Evolutionary conservation across 1,284 basidiomycete genomes (phyloP).

Genomic region (Cryptococcus sp.): DNA sequence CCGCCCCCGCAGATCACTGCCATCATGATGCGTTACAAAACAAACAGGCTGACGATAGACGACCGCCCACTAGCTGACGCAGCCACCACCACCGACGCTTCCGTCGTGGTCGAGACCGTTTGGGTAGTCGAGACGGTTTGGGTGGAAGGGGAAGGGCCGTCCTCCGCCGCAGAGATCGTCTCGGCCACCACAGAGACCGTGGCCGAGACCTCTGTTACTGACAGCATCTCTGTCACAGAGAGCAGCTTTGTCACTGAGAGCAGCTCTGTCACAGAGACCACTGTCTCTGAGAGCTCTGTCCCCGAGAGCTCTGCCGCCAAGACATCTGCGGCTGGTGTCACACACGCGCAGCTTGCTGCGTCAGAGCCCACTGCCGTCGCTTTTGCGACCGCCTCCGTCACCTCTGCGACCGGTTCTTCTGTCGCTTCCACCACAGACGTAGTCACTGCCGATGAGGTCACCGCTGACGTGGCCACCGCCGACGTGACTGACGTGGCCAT

Average conservation of each 20-base stretch:
- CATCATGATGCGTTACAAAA: too few relatives aligned
- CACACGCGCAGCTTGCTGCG: constrained; percentile 2
- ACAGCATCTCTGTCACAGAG: too few relatives aligned
- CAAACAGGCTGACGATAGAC: too few relatives aligned
- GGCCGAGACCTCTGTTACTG: too few relatives aligned
- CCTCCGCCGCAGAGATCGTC: not conserved
- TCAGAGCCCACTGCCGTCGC: not conserved
- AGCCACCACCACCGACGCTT: not conserved
- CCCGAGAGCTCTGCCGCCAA: not conserved
- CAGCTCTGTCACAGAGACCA: not conserved
- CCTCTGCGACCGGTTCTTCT: not conserved
- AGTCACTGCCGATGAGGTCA: not conserved
- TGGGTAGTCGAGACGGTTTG: constrained; percentile 7
- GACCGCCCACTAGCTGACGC: not conserved
- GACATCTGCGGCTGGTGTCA: not conserved
- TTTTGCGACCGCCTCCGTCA: not conserved
- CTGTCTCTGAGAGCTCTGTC: too few relatives aligned
- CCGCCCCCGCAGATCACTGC: too few relatives aligned
- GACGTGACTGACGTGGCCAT: not conserved
- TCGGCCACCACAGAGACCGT: too few relatives aligned
- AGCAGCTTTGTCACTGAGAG: too few relatives aligned
- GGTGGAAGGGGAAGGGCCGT: not conserved
- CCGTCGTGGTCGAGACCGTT: constrained; percentile 4
- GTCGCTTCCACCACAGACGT: not conserved
- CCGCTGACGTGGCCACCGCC: not conserved